These are phyloP conservation scores for Zancudomyces culisetae DNA, from an alignment of 371 early-diverging fungal species.

Conservation along the genomic window DNA sequence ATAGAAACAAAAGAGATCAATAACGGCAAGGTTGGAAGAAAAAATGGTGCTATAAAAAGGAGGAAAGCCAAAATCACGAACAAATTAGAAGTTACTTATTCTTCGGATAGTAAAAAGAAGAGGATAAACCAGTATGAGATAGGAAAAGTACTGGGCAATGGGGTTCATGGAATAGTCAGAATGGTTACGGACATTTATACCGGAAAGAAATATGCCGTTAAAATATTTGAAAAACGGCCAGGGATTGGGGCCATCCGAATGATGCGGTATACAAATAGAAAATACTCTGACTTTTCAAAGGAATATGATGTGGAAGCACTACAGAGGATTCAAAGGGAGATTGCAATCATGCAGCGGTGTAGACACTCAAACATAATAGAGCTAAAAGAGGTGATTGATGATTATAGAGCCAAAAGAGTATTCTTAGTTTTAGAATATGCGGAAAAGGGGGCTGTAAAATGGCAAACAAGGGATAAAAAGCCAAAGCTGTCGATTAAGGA, in stretches of 20 bases:
- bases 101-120: no score
- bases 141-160: conserved; percentile 76
- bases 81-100: no score
- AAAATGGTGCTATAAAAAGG: no score
- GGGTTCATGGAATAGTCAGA: conserved; percentile 91
- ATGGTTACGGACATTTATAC: conserved; percentile 59
- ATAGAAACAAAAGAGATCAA: no score
- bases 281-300: background rate
- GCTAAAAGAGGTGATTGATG: conserved; percentile 84
- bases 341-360: conserved; percentile 88
- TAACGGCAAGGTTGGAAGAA: no score
- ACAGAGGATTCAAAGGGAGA: conserved; percentile 80
- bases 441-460: conserved; percentile 77
- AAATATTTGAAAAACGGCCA: conserved; percentile 24
- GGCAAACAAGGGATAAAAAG: conserved; percentile 45
- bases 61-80: no score
- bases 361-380: conserved; percentile 81
- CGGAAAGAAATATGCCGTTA: conserved; percentile 32
- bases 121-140: conserved; percentile 87
- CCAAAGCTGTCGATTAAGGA: conserved; percentile 46
- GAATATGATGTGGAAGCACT: conserved; percentile 38
- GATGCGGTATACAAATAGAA: background rate
- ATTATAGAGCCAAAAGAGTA: conserved; percentile 70
- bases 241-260: conserved; percentile 12
- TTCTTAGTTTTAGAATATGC: conserved; percentile 78